Conservation (phyloP, 1,284 basidiomycete species). For the Ustilago xerochloae region DNA sequence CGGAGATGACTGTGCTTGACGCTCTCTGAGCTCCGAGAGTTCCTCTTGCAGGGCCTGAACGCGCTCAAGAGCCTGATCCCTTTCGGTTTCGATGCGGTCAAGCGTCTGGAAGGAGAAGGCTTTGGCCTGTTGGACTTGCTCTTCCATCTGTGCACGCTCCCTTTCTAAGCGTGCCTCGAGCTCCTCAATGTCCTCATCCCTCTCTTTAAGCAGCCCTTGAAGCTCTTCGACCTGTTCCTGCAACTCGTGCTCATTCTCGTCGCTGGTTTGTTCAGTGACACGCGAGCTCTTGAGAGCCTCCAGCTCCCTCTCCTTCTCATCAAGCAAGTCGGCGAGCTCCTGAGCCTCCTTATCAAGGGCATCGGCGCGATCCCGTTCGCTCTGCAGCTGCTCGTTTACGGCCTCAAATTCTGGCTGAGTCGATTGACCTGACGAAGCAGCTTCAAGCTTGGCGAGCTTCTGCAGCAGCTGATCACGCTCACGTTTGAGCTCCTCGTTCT, state of each 20-base stretch:
- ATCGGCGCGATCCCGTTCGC: constrained; percentile 28
- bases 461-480: constrained; percentile 37
- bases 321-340: constrained; percentile 46
- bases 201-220: constrained; percentile 33
- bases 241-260: constrained; percentile 10
- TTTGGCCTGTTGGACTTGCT: constrained; percentile 50
- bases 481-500: constrained; percentile 48
- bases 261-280: neutral
- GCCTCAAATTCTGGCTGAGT: constrained; percentile 1
- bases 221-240: constrained; percentile 36
- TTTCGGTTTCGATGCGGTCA: constrained; percentile 40
- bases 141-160: constrained; percentile 43
- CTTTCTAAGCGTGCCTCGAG: constrained; percentile 33
- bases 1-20: neutral
- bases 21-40: constrained; percentile 4
- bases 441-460: constrained; percentile 26
- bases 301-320: constrained; percentile 40
- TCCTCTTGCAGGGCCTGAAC: constrained; percentile 17
- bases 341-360: constrained; percentile 50
- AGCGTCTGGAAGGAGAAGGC: constrained; percentile 47
- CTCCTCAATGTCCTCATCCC: constrained; percentile 40
- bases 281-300: constrained; percentile 13
- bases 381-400: constrained; percentile 15
- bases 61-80: constrained; percentile 40
- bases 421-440: neutral